Evolutionary conservation across 805 yeast species (phyloP).

Genomic region (Tetrapisispora namnaoensis): DNA sequence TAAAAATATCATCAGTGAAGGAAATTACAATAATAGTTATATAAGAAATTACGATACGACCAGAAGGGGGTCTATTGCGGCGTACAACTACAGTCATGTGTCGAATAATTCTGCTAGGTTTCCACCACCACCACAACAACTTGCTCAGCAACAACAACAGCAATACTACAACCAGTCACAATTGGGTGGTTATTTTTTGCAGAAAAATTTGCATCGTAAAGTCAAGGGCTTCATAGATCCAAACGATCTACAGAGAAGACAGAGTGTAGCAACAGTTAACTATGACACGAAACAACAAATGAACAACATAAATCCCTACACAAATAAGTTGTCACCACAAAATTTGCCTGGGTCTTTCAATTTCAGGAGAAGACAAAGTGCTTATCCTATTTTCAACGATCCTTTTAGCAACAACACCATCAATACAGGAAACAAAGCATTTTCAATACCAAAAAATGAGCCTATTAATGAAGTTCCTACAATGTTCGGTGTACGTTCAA

Average conservation of each 20-base stretch:
- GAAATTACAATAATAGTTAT: constrained; percentile 1
- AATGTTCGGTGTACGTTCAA: constrained; percentile 34
- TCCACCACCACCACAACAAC: not conserved
- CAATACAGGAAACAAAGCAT: constrained; percentile 7
- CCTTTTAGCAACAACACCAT: not conserved
- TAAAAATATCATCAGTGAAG: not conserved
- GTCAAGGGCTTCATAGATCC: constrained; percentile 6
- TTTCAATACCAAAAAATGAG: not conserved
- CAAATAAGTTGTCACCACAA: not conserved
- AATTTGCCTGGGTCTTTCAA: constrained; percentile 2
- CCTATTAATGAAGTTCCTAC: constrained; percentile 35
- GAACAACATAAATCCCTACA: not conserved
- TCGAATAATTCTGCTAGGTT: not conserved
- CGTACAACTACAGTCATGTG: not conserved
- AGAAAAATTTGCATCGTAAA: not conserved
- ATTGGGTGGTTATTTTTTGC: not conserved
- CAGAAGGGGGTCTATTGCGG: constrained; percentile 6
- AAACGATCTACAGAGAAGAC: constrained; percentile 30
- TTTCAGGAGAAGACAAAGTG: constrained; percentile 21
- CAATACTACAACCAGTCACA: not conserved
- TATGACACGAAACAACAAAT: not conserved
- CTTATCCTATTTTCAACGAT: constrained; percentile 18
- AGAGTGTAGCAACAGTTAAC: constrained; percentile 28
- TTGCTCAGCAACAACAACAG: constrained; percentile 1
- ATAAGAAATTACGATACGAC: constrained; percentile 1